A percentile compares a stretch with the other conserved stretches of the same genome.
phyloP scores from a whole-genome alignment of 257 asterid species.

The Nyctanthes arbortristis region DNA sequence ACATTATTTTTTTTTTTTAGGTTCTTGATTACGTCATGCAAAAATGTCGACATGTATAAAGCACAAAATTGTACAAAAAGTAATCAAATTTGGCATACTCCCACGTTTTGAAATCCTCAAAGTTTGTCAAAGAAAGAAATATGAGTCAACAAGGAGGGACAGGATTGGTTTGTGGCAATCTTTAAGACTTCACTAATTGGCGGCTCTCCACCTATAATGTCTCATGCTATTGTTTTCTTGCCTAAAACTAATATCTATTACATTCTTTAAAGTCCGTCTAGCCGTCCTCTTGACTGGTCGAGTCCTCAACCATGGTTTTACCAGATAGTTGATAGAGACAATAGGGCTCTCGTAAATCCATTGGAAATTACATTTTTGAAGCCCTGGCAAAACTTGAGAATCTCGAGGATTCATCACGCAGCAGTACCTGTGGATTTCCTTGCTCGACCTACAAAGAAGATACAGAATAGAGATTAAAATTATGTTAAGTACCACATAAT shows the following conservation, averaged over 20 bases:
- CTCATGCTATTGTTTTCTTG: neutral
- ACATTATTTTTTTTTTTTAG: no score
- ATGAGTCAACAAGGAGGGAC: neutral
- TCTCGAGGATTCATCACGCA: conserved; percentile 34
- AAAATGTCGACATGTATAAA: neutral
- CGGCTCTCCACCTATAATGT: no score
- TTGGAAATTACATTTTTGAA: conserved; percentile 37
- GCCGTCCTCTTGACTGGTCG: neutral
- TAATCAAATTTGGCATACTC: neutral
- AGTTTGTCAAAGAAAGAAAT: neutral
- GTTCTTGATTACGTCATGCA: no score
- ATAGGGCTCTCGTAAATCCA: neutral
- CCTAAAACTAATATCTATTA: neutral
- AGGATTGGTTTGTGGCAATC: neutral
- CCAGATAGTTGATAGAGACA: neutral
- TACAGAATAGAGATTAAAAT: neutral
- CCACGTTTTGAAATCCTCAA: neutral
- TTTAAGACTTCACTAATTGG: neutral
- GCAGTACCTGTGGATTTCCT: conserved; percentile 48
- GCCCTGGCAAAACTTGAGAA: conserved; percentile 54
- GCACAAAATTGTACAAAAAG: neutral
- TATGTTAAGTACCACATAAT: neutral
- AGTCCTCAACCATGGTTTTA: no score
- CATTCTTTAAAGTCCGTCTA: neutral
- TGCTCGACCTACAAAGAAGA: conserved; percentile 41